Evolutionary conservation across 2,329 filamentous ascomycete genomes (phyloP), one percentile per base, ranked within the genome.

Genomic region (Exserohilum rostratum): DNA sequence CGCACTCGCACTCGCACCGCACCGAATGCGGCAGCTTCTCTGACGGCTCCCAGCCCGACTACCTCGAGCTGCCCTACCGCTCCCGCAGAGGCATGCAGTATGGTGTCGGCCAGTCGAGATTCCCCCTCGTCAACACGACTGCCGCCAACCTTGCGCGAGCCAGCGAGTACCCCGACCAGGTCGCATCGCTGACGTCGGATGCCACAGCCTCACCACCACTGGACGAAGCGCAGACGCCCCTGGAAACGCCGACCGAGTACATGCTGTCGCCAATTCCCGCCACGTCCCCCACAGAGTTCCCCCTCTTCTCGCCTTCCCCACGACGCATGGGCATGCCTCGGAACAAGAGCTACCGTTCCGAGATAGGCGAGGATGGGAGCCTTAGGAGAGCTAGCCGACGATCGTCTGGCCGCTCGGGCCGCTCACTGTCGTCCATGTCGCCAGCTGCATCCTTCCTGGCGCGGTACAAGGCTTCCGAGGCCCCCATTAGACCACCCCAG

Each of bases 361-460:
- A 72, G 37, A 58, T 71, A 29, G 68, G 68, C 34, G 68, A 65
- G 18, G 70, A 72, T 20, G 68, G 66, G n/a, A 73, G 73, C 50
- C 29, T 73, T n/a, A 62, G 72, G n/a, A 65, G 69, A 46, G 58
- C 64, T 15, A 76, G 71, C 53, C 73, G 76, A 12, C 70, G 75
- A 31, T 71, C 69, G 20, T 82, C 80, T 12, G 77, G 77, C 25
- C 79, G 81, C 20, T 83, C 83, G 62, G 64, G 81, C 71, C 55
- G 81, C 73, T 70, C 72, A 6, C 48, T 74, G 35, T 76, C 76
- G 20, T 82, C 81, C 50, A 83, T 83, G 68, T 86, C 84, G 5
- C 84, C 83, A 1, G 84, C 84, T 11, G 82, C 82, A 40, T 80
- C 80, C 15, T 87, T 85, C 59, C 74, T 87, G 20, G 82, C 82